Evolutionary conservation across 139 green algal species (phyloP).

Genomic region (Chlamydomonas applanata): DNA sequence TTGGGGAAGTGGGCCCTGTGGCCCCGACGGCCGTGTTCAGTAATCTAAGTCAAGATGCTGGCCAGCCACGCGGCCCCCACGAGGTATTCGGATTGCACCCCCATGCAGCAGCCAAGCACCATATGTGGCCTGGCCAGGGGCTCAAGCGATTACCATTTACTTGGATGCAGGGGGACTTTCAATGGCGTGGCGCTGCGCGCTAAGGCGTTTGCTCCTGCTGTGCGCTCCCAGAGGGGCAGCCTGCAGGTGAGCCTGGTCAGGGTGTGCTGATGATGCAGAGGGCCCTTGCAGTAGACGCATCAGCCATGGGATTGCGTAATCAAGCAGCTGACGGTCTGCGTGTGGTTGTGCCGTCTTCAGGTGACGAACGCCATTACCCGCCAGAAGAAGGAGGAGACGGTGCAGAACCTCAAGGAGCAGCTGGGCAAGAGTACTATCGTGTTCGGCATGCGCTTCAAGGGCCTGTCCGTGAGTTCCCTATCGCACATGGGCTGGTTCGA

Average conservation of each 20-base stretch:
- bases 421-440: conserved; percentile 74
- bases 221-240: conserved; percentile 12
- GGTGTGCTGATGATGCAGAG: neutral
- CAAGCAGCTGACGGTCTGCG: neutral
- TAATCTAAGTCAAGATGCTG: too few relatives aligned
- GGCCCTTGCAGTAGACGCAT: neutral
- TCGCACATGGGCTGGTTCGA: neutral
- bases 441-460: conserved; percentile 79
- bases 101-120: too few relatives aligned
- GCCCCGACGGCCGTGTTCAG: too few relatives aligned
- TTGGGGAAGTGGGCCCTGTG: too few relatives aligned
- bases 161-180: neutral
- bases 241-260: conserved; percentile 20
- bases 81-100: too few relatives aligned
- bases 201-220: conserved; percentile 3
- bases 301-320: neutral
- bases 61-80: too few relatives aligned
- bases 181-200: conserved; percentile 5
- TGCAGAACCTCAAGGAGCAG: conserved; percentile 64
- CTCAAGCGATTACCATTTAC: neutral
- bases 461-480: conserved; percentile 61
- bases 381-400: conserved; percentile 75
- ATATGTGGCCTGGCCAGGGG: too few relatives aligned
- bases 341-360: conserved; percentile 38
- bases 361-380: conserved; percentile 71